These are phyloP conservation scores for Bretschneidera sinensis DNA, from an alignment of 345 rosid genomes.

Conservation along the genomic window DNA sequence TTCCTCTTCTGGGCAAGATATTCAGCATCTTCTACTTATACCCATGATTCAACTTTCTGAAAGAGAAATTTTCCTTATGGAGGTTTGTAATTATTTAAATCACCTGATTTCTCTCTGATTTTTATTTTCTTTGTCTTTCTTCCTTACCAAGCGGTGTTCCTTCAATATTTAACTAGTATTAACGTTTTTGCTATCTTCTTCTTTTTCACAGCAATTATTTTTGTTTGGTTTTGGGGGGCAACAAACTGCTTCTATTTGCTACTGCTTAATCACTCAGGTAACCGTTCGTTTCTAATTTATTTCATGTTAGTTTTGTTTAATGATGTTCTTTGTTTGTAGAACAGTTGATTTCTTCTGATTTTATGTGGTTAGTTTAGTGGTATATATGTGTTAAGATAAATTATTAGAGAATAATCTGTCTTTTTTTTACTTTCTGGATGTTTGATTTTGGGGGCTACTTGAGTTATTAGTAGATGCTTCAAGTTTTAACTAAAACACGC, in stretches of 20 bases:
- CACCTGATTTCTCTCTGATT: constrained; percentile 12
- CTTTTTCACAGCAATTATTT: not conserved
- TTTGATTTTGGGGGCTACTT: too few species aligned
- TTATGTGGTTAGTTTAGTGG: not conserved
- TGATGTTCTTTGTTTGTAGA: not conserved
- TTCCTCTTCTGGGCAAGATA: not conserved
- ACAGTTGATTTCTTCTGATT: not conserved
- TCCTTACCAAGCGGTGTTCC: not conserved
- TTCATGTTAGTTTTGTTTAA: too few species aligned
- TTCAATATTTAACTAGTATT: not conserved
- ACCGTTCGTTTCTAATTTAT: not conserved
- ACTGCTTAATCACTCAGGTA: not conserved
- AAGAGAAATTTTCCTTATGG: not conserved
- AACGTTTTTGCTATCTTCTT: not conserved
- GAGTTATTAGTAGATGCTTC: too few species aligned
- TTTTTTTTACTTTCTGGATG: too few species aligned
- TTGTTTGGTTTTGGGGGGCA: not conserved
- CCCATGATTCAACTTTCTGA: not conserved
- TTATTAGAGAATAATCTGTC: too few species aligned
- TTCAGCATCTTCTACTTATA: not conserved
- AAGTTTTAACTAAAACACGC: not conserved
- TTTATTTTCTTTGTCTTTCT: not conserved
- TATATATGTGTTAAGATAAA: too few species aligned
- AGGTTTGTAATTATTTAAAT: not conserved
- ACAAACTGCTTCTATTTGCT: not conserved